These are phyloP conservation scores for Arctostaphylos glauca DNA, from an alignment of 148 eudicot genomes.

Conservation along the genomic window DNA sequence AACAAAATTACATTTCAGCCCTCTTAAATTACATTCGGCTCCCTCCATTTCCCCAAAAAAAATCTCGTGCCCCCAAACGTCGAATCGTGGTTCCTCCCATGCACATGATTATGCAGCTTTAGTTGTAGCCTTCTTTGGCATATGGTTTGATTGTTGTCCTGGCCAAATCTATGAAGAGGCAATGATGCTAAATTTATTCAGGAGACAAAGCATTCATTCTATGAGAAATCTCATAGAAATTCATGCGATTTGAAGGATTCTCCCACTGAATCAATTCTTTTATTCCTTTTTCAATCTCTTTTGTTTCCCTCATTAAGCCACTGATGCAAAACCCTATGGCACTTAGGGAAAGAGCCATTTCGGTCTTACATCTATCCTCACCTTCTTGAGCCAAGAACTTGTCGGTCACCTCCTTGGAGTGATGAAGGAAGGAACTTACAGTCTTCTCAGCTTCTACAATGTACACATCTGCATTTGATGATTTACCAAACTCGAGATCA, in stretches of 20 bases:
- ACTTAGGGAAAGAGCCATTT: conserved; percentile 22
- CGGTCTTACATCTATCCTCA: conserved; percentile 19
- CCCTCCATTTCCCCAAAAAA: too few species aligned
- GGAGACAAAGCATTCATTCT: conserved; percentile 1
- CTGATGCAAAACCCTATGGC: conserved; percentile 40
- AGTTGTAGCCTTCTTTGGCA: not conserved
- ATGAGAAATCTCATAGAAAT: conserved; percentile 15
- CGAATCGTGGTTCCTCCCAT: not conserved
- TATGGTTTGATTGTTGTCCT: not conserved
- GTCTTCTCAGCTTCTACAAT: conserved; percentile 19
- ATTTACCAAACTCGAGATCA: conserved; percentile 37
- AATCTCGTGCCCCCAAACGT: too few species aligned
- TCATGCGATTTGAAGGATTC: conserved; percentile 26
- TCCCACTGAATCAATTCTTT: conserved; percentile 35
- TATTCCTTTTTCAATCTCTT: conserved; percentile 28
- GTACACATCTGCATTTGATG: conserved; percentile 3
- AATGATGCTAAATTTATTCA: conserved; percentile 9
- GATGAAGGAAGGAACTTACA: conserved; percentile 21
- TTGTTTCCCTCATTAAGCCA: conserved; percentile 32
- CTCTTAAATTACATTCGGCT: too few species aligned
- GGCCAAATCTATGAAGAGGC: not conserved
- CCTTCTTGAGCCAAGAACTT: conserved; percentile 15
- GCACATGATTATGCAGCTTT: not conserved
- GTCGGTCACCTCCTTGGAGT: conserved; percentile 19
- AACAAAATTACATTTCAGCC: too few species aligned